Evolutionary conservation across 2,329 filamentous ascomycete genomes (phyloP).

Genomic region (Fusarium tjaetaba): DNA sequence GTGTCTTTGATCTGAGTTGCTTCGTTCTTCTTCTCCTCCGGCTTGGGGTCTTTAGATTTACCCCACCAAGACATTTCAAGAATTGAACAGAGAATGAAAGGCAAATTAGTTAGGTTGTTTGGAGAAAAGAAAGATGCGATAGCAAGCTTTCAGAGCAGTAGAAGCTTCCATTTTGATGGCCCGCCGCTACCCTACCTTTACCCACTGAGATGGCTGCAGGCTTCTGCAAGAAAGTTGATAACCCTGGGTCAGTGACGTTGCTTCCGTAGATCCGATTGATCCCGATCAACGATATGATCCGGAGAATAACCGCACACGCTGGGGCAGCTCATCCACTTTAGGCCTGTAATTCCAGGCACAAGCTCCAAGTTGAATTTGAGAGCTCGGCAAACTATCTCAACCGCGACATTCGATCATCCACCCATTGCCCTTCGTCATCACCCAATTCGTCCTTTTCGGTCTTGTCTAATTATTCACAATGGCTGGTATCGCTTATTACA

Average conservation of each 20-base stretch:
- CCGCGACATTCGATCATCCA: conserved; percentile 40
- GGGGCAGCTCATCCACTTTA: conserved; percentile 16
- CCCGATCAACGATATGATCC: conserved; percentile 35
- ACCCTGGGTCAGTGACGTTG: conserved; percentile 35
- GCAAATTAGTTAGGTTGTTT: conserved; percentile 4
- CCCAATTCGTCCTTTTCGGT: conserved; percentile 43
- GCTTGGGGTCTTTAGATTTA: conserved; percentile 50
- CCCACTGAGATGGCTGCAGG: conserved; percentile 5
- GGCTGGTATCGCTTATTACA: conserved; percentile 59
- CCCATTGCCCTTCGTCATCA: conserved; percentile 45
- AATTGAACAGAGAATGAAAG: neutral
- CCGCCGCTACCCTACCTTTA: conserved; percentile 23
- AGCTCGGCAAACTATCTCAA: conserved; percentile 45
- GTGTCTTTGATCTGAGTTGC: conserved; percentile 39
- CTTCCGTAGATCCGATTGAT: conserved; percentile 38
- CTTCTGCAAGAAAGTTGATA: conserved; percentile 1
- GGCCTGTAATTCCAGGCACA: conserved; percentile 50
- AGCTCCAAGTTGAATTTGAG: conserved; percentile 39
- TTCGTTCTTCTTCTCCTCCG: conserved; percentile 43
- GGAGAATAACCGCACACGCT: conserved; percentile 44
- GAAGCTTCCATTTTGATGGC: conserved; percentile 31
- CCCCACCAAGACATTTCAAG: conserved; percentile 56
- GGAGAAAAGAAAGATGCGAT: neutral
- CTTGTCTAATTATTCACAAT: conserved; percentile 45
- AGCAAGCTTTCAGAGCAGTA: conserved; percentile 1